Evolutionary conservation across 176 grass and related monocot genomes (phyloP).

Genomic region (Cymbopogon citratus): DNA sequence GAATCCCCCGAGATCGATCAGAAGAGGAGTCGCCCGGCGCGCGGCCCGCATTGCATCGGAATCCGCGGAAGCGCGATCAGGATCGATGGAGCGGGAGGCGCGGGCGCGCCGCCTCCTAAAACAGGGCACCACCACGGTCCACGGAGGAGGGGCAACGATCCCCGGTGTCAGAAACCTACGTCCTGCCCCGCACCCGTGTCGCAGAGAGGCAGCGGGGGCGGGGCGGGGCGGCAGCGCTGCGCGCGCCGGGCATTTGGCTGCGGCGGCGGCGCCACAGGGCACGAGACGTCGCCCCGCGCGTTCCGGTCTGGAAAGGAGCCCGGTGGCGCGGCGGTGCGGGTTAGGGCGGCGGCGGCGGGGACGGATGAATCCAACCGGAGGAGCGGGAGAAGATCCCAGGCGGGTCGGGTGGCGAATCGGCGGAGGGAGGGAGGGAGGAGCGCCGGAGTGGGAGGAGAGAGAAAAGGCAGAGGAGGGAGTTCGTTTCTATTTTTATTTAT

Average conservation of each 20-base stretch:
- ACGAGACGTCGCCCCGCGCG: neutral
- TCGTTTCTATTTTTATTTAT: slow-evolving; percentile 1
- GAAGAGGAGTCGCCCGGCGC: neutral
- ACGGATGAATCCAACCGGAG: neutral
- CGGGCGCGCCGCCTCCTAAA: neutral
- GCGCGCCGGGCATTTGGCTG: slow-evolving; percentile 18
- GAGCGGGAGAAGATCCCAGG: neutral
- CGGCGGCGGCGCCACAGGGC: neutral
- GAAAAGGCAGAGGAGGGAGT: neutral
- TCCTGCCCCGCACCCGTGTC: slow-evolving; percentile 23
- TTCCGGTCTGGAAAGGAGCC: neutral
- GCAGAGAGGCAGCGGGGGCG: slow-evolving; percentile 23
- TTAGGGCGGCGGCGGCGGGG: neutral
- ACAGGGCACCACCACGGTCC: neutral
- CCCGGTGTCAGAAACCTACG: neutral
- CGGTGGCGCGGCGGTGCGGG: neutral
- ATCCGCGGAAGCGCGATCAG: neutral
- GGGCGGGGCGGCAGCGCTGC: slow-evolving; percentile 15
- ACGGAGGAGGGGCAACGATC: neutral
- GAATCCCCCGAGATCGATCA: neutral
- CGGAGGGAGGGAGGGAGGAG: neutral
- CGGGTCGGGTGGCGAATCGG: neutral
- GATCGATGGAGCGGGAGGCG: slow-evolving; percentile 6
- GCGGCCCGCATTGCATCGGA: neutral
- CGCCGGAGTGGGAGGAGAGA: slow-evolving; percentile 27